Base-by-base conservation (phyloP, 768 basidiomycete species). In the Hygrophorus pudorinus region DNA sequence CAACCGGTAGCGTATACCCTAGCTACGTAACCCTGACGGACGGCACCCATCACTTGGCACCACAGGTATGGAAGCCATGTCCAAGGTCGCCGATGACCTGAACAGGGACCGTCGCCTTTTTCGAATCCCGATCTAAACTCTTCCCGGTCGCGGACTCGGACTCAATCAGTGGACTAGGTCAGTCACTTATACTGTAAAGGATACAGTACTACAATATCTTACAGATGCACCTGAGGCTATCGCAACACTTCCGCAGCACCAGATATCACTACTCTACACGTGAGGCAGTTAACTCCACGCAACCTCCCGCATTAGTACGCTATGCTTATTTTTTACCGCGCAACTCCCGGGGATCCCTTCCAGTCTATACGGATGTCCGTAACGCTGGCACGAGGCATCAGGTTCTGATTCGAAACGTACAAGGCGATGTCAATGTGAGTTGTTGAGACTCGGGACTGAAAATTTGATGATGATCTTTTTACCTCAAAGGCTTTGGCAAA, bases 301-400 rank as follows among this genome's bases (percentile, higher is more conserved):
- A 24, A 24, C 24, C 4, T 24, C 24, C 24, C 24, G 32, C 53
- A 24, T 24, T 48, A 28, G 52, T 52, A 29, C 47, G 50, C 51
- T 48, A 59, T 38, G 55, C 63, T 21, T 89, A 85, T 62, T 74
- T 72, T 48, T 67, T 89, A 36, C 72, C 75, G 16, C 75, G 85
- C 48, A 87, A 84, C 59, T 59, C 73, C 38, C 70, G 70, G 40
- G 81, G 82, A 27, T 72, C 73, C 38, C 68, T 88, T 24, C 85
- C 85, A 35, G 81, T 89, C 18, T 86, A 86, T 59, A 74, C 81
- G 21, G 81, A 87, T 57, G 57, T 84, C 36, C 77, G 81, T 49
- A 85, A 81, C 57, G 75, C 63, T 24, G 74, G 80, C 47, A 73
- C 78, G 3, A 73, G 76, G 44, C 64, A 76, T 48, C 64, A 74